These are phyloP conservation scores for Diaporthe citriasiana DNA, from an alignment of 2,329 filamentous ascomycete genomes.

Conservation along the genomic window DNA sequence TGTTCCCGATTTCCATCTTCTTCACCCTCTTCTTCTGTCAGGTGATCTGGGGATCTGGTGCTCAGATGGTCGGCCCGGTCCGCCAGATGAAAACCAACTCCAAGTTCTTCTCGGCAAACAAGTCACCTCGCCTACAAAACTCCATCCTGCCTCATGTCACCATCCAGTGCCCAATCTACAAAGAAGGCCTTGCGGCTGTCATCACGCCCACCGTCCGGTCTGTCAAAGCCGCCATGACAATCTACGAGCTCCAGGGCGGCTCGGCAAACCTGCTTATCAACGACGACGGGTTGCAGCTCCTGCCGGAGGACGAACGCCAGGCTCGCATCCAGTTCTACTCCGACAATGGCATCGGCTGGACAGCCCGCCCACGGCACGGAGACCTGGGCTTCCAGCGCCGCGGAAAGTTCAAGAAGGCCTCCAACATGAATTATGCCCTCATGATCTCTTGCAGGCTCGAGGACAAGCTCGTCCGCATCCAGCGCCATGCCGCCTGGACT, in stretches of 20 bases:
- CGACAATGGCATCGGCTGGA: constrained; percentile 79
- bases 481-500: constrained; percentile 74
- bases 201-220: constrained; percentile 84
- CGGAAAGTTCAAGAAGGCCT: constrained; percentile 79
- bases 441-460: constrained; percentile 79
- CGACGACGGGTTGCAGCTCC: constrained; percentile 79
- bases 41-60: constrained; percentile 81
- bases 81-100: constrained; percentile 81
- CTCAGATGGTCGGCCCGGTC: constrained; percentile 82
- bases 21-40: constrained; percentile 87
- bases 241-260: constrained; percentile 83
- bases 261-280: constrained; percentile 84
- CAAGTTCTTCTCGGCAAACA: constrained; percentile 84
- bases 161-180: constrained; percentile 90
- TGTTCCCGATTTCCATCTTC: constrained; percentile 82
- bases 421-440: constrained; percentile 80
- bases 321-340: constrained; percentile 76
- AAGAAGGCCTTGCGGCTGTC: constrained; percentile 82
- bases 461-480: constrained; percentile 72
- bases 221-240: constrained; percentile 82
- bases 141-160: constrained; percentile 78
- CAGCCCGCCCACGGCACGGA: constrained; percentile 74
- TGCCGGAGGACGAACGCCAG: constrained; percentile 72
- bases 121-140: constrained; percentile 72
- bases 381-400: constrained; percentile 73